Evolutionary conservation across 768 basidiomycete genomes (phyloP).

Genomic region (Porphyrellus cyaneotinctus): DNA sequence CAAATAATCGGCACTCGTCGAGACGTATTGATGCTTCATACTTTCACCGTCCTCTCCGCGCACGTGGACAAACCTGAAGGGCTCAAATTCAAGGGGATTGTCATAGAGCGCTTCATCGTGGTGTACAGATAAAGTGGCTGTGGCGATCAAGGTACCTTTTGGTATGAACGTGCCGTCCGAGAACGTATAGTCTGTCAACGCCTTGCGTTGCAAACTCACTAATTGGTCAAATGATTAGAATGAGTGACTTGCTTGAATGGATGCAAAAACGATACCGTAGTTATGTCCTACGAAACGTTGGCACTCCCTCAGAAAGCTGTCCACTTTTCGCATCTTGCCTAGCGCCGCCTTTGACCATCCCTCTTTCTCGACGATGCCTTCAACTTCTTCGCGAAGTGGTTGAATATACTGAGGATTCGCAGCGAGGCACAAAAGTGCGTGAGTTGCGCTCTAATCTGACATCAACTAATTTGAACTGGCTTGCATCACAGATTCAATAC

Average conservation of each 20-base stretch:
- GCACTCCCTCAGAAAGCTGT: slow-evolving; percentile 36
- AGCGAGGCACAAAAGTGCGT: slow-evolving; percentile 36
- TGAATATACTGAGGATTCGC: slow-evolving; percentile 32
- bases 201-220: slow-evolving; percentile 32
- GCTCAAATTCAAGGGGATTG: slow-evolving; percentile 39
- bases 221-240: neutral
- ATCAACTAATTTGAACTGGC: neutral
- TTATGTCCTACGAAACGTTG: neutral
- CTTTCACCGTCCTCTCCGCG: slow-evolving; percentile 32
- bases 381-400: slow-evolving; percentile 38
- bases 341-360: slow-evolving; percentile 30
- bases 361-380: slow-evolving; percentile 23
- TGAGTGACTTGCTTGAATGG: no score
- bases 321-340: slow-evolving; percentile 33
- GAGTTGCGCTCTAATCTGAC: slow-evolving; percentile 27
- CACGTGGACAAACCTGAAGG: slow-evolving; percentile 44
- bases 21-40: slow-evolving; percentile 33
- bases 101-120: slow-evolving; percentile 24
- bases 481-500: neutral
- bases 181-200: slow-evolving; percentile 32
- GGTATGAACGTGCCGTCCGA: slow-evolving; percentile 38
- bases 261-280: neutral
- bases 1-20: slow-evolving; percentile 33
- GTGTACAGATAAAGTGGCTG: slow-evolving; percentile 22
- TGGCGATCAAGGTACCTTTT: slow-evolving; percentile 25